Evolutionary conservation across 139 green algal genomes (phyloP).

Genomic region (Chlorokybus atmophyticus): DNA sequence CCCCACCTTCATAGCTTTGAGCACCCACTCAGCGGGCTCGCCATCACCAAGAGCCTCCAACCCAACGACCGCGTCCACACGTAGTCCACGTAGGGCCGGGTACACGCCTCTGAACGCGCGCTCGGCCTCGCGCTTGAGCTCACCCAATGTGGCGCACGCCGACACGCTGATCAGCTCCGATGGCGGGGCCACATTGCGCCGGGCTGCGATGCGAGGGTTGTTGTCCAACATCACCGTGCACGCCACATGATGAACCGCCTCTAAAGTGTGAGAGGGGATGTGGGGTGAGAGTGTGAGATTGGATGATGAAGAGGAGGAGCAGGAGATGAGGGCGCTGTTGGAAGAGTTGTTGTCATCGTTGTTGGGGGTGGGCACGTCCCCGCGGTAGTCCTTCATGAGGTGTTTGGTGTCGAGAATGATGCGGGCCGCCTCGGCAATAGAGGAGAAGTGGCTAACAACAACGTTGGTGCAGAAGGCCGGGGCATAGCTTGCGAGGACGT

Average conservation of each 20-base stretch:
- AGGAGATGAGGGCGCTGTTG: no score
- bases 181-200: no score
- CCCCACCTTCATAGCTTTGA: not conserved
- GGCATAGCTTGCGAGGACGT: no score
- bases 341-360: not conserved
- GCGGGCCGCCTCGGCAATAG: no score
- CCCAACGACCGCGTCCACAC: conserved; percentile 14
- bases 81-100: conserved; percentile 41
- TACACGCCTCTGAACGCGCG: conserved; percentile 50
- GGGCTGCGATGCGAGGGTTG: not conserved
- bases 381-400: conserved; percentile 54
- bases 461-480: no score
- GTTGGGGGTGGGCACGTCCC: conserved; percentile 4
- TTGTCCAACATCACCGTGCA: not conserved
- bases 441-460: no score
- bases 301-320: no score
- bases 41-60: conserved; percentile 2
- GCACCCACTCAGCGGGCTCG: not conserved
- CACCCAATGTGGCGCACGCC: conserved; percentile 9
- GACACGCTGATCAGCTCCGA: not conserved
- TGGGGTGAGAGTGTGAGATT: no score
- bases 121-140: conserved; percentile 32
- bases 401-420: conserved; percentile 30
- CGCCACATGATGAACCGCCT: not conserved
- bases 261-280: not conserved